Conservation (phyloP, 73 alveolate species). For the Paramecium octaurelia region DNA sequence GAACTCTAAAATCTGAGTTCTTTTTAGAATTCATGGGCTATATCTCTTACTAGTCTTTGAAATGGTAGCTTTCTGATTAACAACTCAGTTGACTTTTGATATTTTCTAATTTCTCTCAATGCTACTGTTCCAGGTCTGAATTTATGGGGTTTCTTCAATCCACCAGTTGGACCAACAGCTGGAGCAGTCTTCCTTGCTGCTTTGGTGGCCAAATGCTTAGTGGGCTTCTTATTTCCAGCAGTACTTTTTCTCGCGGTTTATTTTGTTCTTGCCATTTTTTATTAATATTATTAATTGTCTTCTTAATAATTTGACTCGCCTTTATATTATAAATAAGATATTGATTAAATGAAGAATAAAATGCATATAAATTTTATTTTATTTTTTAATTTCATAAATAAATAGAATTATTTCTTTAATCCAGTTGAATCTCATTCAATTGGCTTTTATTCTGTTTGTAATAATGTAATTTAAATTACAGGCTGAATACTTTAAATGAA, state of each 20-base stretch:
- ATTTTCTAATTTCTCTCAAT: conserved; percentile 87
- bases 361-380: neutral
- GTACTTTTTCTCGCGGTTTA: conserved; percentile 72
- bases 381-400: neutral
- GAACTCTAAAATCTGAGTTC: conserved; percentile 85
- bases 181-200: conserved; percentile 90
- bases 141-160: conserved; percentile 87
- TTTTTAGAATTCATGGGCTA: conserved; percentile 77
- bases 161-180: conserved; percentile 66
- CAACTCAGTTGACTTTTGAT: conserved; percentile 81
- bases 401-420: neutral
- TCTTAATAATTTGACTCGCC: neutral
- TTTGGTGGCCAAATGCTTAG: conserved; percentile 77
- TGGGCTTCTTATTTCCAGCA: conserved; percentile 78
- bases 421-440: no score
- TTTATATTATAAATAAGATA: neutral
- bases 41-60: conserved; percentile 88
- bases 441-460: no score
- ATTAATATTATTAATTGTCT: neutral
- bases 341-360: neutral
- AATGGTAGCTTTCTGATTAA: conserved; percentile 81
- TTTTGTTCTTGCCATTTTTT: conserved; percentile 72
- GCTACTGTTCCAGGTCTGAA: conserved; percentile 96
- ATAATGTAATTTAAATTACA: no score
- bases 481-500: neutral